Base-by-base conservation (phyloP, 129 eudicot genomes). In the Arctium minus region DNA sequence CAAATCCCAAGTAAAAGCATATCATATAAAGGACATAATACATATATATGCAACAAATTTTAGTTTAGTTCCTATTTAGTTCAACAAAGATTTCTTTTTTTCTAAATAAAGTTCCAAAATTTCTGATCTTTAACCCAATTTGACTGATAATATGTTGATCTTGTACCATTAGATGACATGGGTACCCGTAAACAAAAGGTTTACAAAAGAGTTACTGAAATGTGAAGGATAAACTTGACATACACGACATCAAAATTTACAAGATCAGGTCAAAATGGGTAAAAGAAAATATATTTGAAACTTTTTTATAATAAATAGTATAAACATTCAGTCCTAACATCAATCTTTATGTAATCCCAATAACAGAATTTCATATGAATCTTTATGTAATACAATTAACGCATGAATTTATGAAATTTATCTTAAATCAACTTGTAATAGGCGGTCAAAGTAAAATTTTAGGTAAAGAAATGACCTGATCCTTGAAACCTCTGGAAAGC, bases 401-500 rank as follows among this genome's bases (percentile, higher is more conserved):
- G 10, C 29, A 38, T 9, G 17, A 37, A 7, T 13, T 33, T 64
- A 9, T 1, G 8, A 11, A 4, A n/a, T 0, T 10, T n/a, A 7
- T 37, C 22, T 5, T 7, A 18, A 37, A 27, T 65, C 7, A 0
- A 17, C 33, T 22, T 31, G 71, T 8, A 15, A 2, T 3, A 9
- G 29, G 53, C 15, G 44, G 10, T 1, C 53, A 4, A 12, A 4
- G 1, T 1, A 68, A 53, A n/a, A 46, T 18, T 8, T 50, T 8
- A 56, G 70, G 17, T 60, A 30, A 56, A 29, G 6, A 15, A 17
- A 35, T 17, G 6, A 89, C 92, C 92, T 89, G 92, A 53, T 89
- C 92, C 88, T 89, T 89, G 78, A 89, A 89, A 46, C 92, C 92
- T 80, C 92, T 80, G 37, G 91, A 88, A 69, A 88, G 91, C 91